Base-by-base conservation (phyloP, 2,329 filamentous ascomycete genomes). In the Aspergillus hiratsukae region DNA sequence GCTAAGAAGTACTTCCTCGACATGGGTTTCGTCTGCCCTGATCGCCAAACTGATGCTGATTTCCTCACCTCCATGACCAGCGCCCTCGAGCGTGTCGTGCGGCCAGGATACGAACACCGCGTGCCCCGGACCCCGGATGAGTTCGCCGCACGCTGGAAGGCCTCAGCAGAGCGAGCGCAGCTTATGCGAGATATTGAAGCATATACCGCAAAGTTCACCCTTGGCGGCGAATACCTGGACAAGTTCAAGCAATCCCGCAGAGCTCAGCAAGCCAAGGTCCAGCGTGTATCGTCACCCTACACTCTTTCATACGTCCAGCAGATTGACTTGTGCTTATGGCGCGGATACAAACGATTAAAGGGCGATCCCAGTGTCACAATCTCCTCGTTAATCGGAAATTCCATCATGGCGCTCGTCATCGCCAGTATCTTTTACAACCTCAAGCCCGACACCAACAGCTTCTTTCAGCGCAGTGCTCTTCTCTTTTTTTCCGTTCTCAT, bases 401-500 rank as follows among this genome's bases (percentile, higher is more conserved):
- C 85, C 43, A 71, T 83, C 63, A 87, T 91, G 81, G 80, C 87
- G 54, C 78, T 95, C 55, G 87, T 95, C 67, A 83, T 95, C 56
- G 78, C 87, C 45, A 87, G 85, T 60, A 85, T 94, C 61, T 95
- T 92, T 74, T 94, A 84, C 78, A 87, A 94, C 71, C 75, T 93
- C 19, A 73, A 81, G 23, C 66, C 78, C 1, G 80, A 78, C n/a
- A 87, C 89, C 0, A 68, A 72, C 21, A 89, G 85, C 63, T 93
- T 95, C 78, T 93, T 85, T 76, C 81, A 83, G 64, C 84, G 90
- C 52, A 88, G 88, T 56, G 86, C 87, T 37, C 79, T 94, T 8
- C 77, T 96, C 51, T 96, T 94, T 81, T 92, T 94, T 68, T 88
- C 89, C 61, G 85, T 91, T 67, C 79, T 96, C 54, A 85, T 92